Evolutionary conservation across 75 land plant species (phyloP), one percentile per base, ranked within the genome.

Genomic region (Sequoiadendron giganteum): DNA sequence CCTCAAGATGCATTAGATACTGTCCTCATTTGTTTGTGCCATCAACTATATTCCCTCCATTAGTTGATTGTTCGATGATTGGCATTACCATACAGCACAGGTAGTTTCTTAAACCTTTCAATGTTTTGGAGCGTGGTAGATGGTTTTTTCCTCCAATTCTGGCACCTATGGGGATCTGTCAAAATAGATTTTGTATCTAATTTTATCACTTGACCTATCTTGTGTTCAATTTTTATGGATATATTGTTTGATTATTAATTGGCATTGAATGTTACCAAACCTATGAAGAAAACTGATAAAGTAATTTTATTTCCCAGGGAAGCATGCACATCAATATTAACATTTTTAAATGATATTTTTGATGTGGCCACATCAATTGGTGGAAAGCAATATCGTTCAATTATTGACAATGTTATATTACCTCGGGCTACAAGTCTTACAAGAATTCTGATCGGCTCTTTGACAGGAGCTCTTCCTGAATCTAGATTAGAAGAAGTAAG

Each of bases 61-160:
- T 98, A 75, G 90, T 98, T 85, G 97, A 95, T 88, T 95, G 99
- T 86, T 89, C 99, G 21, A 93, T 98, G 96, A 90, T 91, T 86
- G 99, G 99, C 72, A 90, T 97, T 61, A 98, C 99, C 45, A 93
- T 98, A 84, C 99, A 97, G 58, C 99, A 98, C 88, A 95, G 99
- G 99, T 97, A 85, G 58, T 16, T 40, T 55, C 78, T 65, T 52
- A 55, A 47, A 84, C 10, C 86, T 36, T n/a, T 38, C n/a, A n/a
- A 83, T 54, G n/a, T 85, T 65, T 38, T 40, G 3, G 47, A 47
- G 25, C 5, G 47, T 47, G 43, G 49, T 28, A 43, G 10, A 43
- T 25, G 48, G 25, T 5, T 25, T 81, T 21, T 10, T 9, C 10
- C 9, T 39, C 16, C n/a, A 45, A 25, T 30, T 43, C 84, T 1